phyloP scores from a whole-genome alignment of 176 grass and related monocot genomes.

The maize (Zea mays) region DNA sequence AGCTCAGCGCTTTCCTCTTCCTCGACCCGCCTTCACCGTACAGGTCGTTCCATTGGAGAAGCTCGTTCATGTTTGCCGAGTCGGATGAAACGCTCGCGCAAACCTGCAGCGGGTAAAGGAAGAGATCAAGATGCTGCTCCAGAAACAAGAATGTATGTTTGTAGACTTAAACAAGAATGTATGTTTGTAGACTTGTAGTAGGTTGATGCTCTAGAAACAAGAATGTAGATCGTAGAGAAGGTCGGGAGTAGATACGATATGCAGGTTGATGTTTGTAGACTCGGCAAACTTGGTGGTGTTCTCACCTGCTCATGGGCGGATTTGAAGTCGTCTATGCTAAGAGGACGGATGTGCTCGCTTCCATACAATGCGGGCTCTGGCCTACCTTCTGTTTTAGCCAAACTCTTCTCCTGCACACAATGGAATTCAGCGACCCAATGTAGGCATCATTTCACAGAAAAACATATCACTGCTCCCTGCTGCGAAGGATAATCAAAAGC shows the following conservation, averaged over 20 bases:
- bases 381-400: constrained; percentile 63
- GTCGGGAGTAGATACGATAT: background rate
- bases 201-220: no score
- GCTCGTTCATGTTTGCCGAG: constrained; percentile 89
- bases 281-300: constrained; percentile 3
- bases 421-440: background rate
- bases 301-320: constrained; percentile 95
- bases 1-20: constrained; percentile 94
- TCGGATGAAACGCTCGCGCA: constrained; percentile 96
- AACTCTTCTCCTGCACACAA: constrained; percentile 65
- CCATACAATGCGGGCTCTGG: constrained; percentile 71
- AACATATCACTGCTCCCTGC: background rate
- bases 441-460: background rate
- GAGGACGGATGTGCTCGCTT: constrained; percentile 78
- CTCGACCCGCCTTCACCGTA: constrained; percentile 97
- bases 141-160: background rate
- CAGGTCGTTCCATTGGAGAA: constrained; percentile 95
- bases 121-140: background rate
- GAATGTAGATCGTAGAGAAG: background rate
- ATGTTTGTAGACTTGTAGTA: no score
- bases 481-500: constrained; percentile 3
- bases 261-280: no score
- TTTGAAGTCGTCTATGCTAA: constrained; percentile 93
- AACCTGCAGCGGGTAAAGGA: constrained; percentile 48
- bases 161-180: background rate